Percentiles rank a stretch among this genome's conserved stretches.
phyloP scores from a whole-genome alignment of 1,284 basidiomycete species.

The Grifola frondosa region DNA sequence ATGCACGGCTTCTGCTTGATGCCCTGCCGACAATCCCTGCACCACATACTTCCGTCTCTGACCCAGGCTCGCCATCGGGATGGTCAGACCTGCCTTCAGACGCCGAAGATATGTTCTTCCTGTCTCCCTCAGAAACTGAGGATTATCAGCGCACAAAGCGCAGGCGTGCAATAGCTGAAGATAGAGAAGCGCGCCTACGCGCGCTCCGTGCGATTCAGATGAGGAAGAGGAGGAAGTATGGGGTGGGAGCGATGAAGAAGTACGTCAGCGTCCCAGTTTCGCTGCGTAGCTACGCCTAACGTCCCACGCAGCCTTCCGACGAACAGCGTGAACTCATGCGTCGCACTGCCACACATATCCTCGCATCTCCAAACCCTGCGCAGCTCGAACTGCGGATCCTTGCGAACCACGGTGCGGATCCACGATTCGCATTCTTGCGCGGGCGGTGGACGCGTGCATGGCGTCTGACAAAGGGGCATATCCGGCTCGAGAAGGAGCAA shows the following conservation, averaged over 20 bases:
- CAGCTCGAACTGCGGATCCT: constrained; percentile 86
- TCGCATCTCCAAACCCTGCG: constrained; percentile 68
- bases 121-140: constrained; percentile 63
- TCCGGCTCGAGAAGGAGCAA: constrained; percentile 35
- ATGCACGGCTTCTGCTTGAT: constrained; percentile 73
- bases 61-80: constrained; percentile 51
- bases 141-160: constrained; percentile 69
- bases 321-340: constrained; percentile 67
- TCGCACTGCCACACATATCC: constrained; percentile 69
- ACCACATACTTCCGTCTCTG: constrained; percentile 5
- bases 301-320: constrained; percentile 65
- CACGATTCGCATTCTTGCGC: constrained; percentile 74
- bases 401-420: constrained; percentile 74
- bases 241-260: constrained; percentile 77
- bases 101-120: constrained; percentile 77
- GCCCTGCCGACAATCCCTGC: constrained; percentile 30
- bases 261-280: constrained; percentile 28
- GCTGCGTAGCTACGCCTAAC: not conserved
- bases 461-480: constrained; percentile 48
- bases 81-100: constrained; percentile 86
- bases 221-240: constrained; percentile 44
- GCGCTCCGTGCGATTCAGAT: constrained; percentile 48
- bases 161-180: constrained; percentile 55
- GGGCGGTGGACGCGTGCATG: constrained; percentile 72
- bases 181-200: constrained; percentile 61